Conservation (phyloP, 2,329 filamentous ascomycete species). For the Madurella mycetomatis region DNA sequence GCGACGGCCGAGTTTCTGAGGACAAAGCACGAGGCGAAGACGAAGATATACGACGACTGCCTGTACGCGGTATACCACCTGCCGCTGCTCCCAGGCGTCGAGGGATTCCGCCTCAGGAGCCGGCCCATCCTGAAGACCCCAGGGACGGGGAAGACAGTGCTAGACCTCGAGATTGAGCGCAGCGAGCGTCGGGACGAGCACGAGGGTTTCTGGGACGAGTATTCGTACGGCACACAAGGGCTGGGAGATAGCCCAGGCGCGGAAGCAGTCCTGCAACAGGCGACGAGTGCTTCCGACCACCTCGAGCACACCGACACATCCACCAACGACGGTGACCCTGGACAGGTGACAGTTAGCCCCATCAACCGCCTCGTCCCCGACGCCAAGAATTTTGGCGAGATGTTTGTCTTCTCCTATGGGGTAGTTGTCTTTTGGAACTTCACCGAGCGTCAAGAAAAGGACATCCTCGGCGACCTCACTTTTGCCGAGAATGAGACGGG, state of each 20-base stretch:
- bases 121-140: slow-evolving; percentile 89
- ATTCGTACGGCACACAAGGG: slow-evolving; percentile 49
- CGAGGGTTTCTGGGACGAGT: slow-evolving; percentile 83
- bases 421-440: slow-evolving; percentile 99
- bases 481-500: slow-evolving; percentile 70
- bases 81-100: slow-evolving; percentile 76
- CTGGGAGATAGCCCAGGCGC: slow-evolving; percentile 22
- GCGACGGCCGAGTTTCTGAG: slow-evolving; percentile 84
- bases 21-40: slow-evolving; percentile 82
- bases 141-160: slow-evolving; percentile 78
- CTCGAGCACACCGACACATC: slow-evolving; percentile 1
- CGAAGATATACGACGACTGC: slow-evolving; percentile 97
- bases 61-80: slow-evolving; percentile 93
- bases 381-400: slow-evolving; percentile 79
- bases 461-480: slow-evolving; percentile 88
- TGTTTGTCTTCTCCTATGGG: slow-evolving; percentile 96
- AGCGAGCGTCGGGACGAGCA: slow-evolving; percentile 87
- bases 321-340: slow-evolving; percentile 26
- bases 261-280: slow-evolving; percentile 25
- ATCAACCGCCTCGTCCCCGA: slow-evolving; percentile 62
- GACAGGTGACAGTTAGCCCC: slow-evolving; percentile 29
- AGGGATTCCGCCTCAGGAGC: slow-evolving; percentile 84
- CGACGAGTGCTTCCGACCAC: slow-evolving; percentile 23
- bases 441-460: slow-evolving; percentile 90
- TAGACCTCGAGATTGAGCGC: slow-evolving; percentile 93